Evolutionary conservation across 805 yeast genomes (phyloP).

Genomic region (Henningerozyma blattae): DNA sequence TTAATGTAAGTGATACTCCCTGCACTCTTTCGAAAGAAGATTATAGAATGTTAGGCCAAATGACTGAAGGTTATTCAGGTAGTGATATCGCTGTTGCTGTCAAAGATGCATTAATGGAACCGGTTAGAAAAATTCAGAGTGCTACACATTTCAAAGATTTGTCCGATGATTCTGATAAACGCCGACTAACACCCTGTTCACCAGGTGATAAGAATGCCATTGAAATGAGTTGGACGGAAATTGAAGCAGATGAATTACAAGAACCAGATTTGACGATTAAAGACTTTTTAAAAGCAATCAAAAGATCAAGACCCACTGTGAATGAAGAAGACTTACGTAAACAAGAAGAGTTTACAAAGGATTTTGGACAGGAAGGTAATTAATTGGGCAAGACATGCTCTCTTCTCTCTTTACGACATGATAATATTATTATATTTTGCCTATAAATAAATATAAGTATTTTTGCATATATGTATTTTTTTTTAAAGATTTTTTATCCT

Average conservation of each 20-base stretch:
- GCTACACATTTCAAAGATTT: conserved; percentile 86
- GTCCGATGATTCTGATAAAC: conserved; percentile 26
- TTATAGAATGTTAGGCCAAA: conserved; percentile 65
- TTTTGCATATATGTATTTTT: too few species aligned
- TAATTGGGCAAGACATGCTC: too few species aligned
- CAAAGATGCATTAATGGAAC: conserved; percentile 96
- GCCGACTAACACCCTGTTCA: conserved; percentile 78
- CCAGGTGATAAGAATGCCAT: conserved; percentile 86
- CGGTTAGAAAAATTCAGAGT: conserved; percentile 85
- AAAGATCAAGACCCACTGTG: conserved; percentile 89
- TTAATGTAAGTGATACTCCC: conserved; percentile 85
- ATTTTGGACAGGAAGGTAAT: conserved; percentile 94
- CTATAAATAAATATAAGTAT: too few species aligned
- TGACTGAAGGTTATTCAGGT: conserved; percentile 97
- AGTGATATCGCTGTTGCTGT: conserved; percentile 95
- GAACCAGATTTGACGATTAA: conserved; percentile 86
- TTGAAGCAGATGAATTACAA: conserved; percentile 74
- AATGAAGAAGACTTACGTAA: conserved; percentile 70
- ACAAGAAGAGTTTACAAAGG: conserved; percentile 81
- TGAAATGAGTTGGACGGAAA: conserved; percentile 90
- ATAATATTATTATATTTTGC: too few species aligned
- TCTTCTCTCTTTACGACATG: too few species aligned
- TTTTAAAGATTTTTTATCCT: too few species aligned
- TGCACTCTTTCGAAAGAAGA: conserved; percentile 66
- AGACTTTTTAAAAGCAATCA: conserved; percentile 87